phyloP scores from a whole-genome alignment of 2,329 filamentous ascomycete species.

The Chalaropsis thielavioides region DNA sequence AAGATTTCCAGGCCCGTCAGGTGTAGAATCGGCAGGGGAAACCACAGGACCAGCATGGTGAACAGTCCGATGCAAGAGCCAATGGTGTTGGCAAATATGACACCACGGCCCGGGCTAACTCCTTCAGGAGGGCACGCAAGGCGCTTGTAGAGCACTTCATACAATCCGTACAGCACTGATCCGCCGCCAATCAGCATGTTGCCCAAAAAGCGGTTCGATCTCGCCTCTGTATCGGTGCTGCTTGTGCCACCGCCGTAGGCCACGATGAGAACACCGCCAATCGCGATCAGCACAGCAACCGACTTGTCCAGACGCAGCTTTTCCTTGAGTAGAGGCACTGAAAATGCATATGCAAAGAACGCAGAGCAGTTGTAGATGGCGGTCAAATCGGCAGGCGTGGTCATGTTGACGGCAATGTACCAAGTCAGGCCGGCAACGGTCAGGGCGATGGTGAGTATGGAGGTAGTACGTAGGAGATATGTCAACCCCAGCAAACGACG shows the following conservation, averaged over 20 bases:
- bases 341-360: constrained; percentile 97
- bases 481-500: constrained; percentile 29
- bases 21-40: constrained; percentile 77
- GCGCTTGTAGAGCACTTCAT: constrained; percentile 93
- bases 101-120: constrained; percentile 68
- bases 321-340: constrained; percentile 76
- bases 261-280: constrained; percentile 81
- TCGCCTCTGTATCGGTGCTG: constrained; percentile 25
- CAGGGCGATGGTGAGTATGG: constrained; percentile 68
- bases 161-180: constrained; percentile 85
- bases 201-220: constrained; percentile 57
- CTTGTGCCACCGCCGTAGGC: constrained; percentile 63
- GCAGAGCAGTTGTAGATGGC: constrained; percentile 99
- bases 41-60: constrained; percentile 77
- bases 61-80: constrained; percentile 77
- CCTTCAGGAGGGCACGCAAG: constrained; percentile 87
- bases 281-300: constrained; percentile 71
- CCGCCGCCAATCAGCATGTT: constrained; percentile 87
- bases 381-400: constrained; percentile 82
- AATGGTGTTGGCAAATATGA: constrained; percentile 90
- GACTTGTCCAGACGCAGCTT: constrained; percentile 74
- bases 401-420: constrained; percentile 91
- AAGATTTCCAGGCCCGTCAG: constrained; percentile 66
- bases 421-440: constrained; percentile 86
- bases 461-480: constrained; percentile 69